Evolutionary conservation across 257 asterid genomes (phyloP), one percentile per base, ranked within the genome.

Genomic region (Fraxinus anomala): DNA sequence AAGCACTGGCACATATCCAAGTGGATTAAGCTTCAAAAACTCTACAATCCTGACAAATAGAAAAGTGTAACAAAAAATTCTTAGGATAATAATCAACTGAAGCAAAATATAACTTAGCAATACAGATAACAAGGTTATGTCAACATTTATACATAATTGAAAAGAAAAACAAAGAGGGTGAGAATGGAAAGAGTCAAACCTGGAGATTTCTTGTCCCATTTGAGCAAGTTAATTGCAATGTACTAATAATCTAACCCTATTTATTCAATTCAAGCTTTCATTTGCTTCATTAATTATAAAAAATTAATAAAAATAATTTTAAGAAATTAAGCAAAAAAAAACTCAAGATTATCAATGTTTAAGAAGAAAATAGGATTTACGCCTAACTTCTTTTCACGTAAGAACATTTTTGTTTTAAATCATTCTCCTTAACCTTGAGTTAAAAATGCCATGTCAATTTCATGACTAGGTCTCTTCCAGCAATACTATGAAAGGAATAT

Each of bases 11-110:
- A 92, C 97, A 44, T 24, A 79, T 54, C 97, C 97, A 33, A 90
- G 84, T 31, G 97, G 97, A 84, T 94, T 94, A 76, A 94, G 89
- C 94, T 94, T 91, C 90, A 94, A 84, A 87, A 85, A 94, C 77
- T 91, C 94, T 86, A 82, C 79, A 73, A 80, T 26, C 80, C 74
- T 65, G 44, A 19, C 68, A 78, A 3, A 79, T 61, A 28, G 67
- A 85, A 72, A 47, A 77, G 71, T 28, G 54, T 40, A 42, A 70
- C 8, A 75, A 17, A 33, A 61, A 21, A 6, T 2, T 5, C 30
- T 23, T 44, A 59, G 3, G 74, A 66, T 47, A 19, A 40, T 12
- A 40, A 67, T 68, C 39, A 68, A 72, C 26, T 59, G 40, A 26
- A 56, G 54, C 61, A 70, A 66, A 65, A 78, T 5, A 59, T 6